A percentile compares a stretch with the other conserved stretches of the same genome.
phyloP scores from a whole-genome alignment of 2,329 filamentous ascomycete genomes.

The Aureobasidium namibiae region DNA sequence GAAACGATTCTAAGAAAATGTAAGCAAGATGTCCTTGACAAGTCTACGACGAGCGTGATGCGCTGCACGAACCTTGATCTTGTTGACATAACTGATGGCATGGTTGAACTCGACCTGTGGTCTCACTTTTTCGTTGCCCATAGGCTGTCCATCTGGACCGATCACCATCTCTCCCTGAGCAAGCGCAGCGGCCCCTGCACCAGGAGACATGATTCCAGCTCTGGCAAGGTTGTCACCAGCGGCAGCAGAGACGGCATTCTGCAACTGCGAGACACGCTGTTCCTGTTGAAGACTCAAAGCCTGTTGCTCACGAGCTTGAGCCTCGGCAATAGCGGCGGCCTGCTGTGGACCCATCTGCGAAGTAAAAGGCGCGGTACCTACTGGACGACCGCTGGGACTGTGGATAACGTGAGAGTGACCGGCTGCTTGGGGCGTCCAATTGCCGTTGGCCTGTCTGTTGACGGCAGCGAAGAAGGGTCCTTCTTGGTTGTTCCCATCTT shows the following conservation, averaged over 20 bases:
- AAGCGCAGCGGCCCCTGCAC: conserved; percentile 33
- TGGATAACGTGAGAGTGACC: conserved; percentile 31
- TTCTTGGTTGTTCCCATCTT: conserved; percentile 5
- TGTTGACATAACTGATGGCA: conserved; percentile 98
- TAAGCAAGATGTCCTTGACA: neutral
- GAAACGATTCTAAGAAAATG: conserved; percentile 72
- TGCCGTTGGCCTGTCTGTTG: conserved; percentile 24
- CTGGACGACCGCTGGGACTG: conserved; percentile 36
- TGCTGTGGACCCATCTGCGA: conserved; percentile 20
- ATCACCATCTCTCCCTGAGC: conserved; percentile 52
- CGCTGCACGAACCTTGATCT: conserved; percentile 73
- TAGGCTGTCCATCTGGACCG: conserved; percentile 46
- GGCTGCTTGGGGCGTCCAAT: conserved; percentile 33
- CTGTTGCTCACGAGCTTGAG: conserved; percentile 19
- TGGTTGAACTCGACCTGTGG: conserved; percentile 98
- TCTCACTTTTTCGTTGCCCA: conserved; percentile 62
- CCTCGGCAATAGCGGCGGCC: conserved; percentile 17
- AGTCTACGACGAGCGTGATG: neutral
- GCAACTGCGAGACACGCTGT: conserved; percentile 57
- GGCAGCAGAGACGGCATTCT: conserved; percentile 54
- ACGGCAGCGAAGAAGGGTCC: conserved; percentile 12
- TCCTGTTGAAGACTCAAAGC: conserved; percentile 44
- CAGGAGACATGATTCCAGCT: conserved; percentile 39
- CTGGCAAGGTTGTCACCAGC: conserved; percentile 40
- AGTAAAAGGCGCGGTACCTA: conserved; percentile 32